Percentiles rank a stretch among this genome's conserved stretches.
phyloP scores from a whole-genome alignment of 108 stramenopile genomes.

The Mayamaea pseudoterrestris region DNA sequence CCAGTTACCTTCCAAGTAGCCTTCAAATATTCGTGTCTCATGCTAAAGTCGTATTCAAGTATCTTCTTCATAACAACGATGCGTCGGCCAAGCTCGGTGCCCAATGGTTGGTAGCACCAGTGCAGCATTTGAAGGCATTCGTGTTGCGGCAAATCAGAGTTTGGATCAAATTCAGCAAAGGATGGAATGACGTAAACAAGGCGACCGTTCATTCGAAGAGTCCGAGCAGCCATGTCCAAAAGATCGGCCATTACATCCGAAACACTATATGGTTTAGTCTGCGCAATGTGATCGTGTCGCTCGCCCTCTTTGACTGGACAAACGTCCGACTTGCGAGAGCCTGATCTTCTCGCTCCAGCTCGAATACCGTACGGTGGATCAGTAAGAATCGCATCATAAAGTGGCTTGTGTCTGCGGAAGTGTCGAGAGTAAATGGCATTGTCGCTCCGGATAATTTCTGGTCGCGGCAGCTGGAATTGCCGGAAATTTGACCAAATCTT shows the following conservation, averaged over 20 bases:
- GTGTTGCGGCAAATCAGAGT: slow-evolving; percentile 63
- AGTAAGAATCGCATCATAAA: slow-evolving; percentile 78
- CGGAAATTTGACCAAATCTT: slow-evolving; percentile 77
- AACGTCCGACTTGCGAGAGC: slow-evolving; percentile 34
- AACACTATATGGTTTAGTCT: slow-evolving; percentile 78
- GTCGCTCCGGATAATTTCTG: slow-evolving; percentile 89
- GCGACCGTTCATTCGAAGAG: slow-evolving; percentile 56
- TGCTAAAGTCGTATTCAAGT: slow-evolving; percentile 40
- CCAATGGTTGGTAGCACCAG: slow-evolving; percentile 75
- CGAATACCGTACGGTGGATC: slow-evolving; percentile 88
- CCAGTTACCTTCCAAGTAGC: slow-evolving; percentile 62
- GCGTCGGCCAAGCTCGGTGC: slow-evolving; percentile 61
- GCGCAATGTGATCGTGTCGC: slow-evolving; percentile 85
- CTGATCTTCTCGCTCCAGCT: slow-evolving; percentile 87
- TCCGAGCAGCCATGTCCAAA: slow-evolving; percentile 73
- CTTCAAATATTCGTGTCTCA: slow-evolving; percentile 32
- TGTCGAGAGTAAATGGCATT: slow-evolving; percentile 80
- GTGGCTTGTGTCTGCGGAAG: slow-evolving; percentile 30
- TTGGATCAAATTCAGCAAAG: slow-evolving; percentile 62
- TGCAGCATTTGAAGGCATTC: slow-evolving; percentile 65
- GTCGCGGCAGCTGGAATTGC: slow-evolving; percentile 74
- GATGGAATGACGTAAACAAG: slow-evolving; percentile 85
- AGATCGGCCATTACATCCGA: slow-evolving; percentile 89
- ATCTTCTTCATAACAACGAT: slow-evolving; percentile 75
- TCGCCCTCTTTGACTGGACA: slow-evolving; percentile 62